A percentile compares a stretch with the other conserved stretches of the same genome.
Evolutionary conservation across 2,329 filamentous ascomycete genomes (phyloP).

Genomic region (Aspergillus niger): DNA sequence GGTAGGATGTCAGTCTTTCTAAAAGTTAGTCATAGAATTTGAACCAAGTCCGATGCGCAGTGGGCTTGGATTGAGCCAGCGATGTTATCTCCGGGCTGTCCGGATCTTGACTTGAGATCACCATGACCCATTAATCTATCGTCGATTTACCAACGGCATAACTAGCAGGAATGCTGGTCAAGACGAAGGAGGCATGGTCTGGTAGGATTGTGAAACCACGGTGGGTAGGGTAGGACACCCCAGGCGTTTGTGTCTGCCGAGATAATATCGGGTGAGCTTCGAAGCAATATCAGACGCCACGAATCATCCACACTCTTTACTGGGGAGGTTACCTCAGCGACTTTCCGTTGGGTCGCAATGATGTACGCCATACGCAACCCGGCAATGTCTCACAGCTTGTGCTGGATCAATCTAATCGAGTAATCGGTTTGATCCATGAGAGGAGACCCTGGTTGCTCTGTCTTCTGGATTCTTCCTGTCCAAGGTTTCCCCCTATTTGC

Average conservation of each 20-base stretch:
- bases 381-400: constrained; percentile 7
- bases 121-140: not conserved
- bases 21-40: not conserved
- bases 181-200: not conserved
- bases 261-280: constrained; percentile 1
- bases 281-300: constrained; percentile 1
- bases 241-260: not conserved
- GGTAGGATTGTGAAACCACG: constrained; percentile 5
- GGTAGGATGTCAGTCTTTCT: not conserved
- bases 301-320: constrained; percentile 2
- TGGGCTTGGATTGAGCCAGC: not conserved
- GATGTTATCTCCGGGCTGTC: not conserved
- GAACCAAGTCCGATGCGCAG: not conserved
- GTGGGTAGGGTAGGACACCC: not conserved
- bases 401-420: constrained; percentile 8
- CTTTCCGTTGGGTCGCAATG: constrained; percentile 10
- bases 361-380: constrained; percentile 9
- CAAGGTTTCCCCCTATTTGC: not conserved
- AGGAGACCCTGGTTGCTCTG: not conserved
- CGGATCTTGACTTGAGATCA: not conserved
- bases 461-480: not conserved
- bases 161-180: not conserved
- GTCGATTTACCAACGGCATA: not conserved
- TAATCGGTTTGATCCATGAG: not conserved
- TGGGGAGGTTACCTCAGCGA: constrained; percentile 7